These are phyloP conservation scores for Penicillium sp. DNA, from an alignment of 2,329 filamentous ascomycete genomes.

Conservation along the genomic window DNA sequence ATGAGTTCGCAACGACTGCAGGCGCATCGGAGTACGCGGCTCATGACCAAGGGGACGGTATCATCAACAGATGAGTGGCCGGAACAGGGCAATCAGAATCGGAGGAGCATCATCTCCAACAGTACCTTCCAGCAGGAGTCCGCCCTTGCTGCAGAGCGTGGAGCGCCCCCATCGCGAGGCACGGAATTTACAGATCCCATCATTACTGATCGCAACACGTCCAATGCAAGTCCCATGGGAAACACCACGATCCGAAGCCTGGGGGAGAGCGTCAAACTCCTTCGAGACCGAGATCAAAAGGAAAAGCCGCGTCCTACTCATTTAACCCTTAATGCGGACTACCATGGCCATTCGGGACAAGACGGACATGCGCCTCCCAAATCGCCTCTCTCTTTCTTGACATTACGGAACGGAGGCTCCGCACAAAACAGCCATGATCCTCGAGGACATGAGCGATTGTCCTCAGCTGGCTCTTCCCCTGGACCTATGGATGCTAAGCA, in stretches of 20 bases:
- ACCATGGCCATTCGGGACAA: constrained; percentile 52
- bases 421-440: constrained; percentile 52
- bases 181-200: constrained; percentile 76
- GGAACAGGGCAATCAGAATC: constrained; percentile 48
- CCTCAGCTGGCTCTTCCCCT: constrained; percentile 73
- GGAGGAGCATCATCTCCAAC: constrained; percentile 58
- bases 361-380: constrained; percentile 55
- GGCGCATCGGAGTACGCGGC: constrained; percentile 69
- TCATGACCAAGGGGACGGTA: constrained; percentile 35
- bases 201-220: constrained; percentile 64
- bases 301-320: constrained; percentile 34
- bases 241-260: constrained; percentile 59
- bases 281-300: constrained; percentile 54
- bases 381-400: constrained; percentile 72
- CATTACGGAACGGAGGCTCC: constrained; percentile 52
- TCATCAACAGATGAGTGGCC: constrained; percentile 42
- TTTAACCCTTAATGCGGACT: constrained; percentile 59
- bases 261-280: constrained; percentile 71
- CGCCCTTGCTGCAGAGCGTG: constrained; percentile 41
- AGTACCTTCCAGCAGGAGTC: constrained; percentile 42
- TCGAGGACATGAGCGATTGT: constrained; percentile 74
- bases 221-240: constrained; percentile 67
- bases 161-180: constrained; percentile 67
- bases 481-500: constrained; percentile 52
- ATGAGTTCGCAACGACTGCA: constrained; percentile 96